Percentiles rank a stretch among this genome's conserved stretches.
phyloP scores from a whole-genome alignment of 768 basidiomycete species.

The Mycena haematopus region DNA sequence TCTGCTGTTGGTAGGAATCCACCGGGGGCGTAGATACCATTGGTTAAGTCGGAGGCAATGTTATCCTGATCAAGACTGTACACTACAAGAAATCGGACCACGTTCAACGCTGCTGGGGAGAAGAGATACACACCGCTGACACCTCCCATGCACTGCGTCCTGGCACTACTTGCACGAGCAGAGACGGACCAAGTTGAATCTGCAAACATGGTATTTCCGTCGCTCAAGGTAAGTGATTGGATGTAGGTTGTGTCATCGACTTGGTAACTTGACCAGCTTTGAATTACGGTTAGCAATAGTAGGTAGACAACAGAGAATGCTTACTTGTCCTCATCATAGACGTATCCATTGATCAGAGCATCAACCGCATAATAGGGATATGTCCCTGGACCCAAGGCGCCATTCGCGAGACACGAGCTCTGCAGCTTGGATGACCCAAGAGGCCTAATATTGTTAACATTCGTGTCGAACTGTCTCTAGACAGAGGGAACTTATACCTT shows the following conservation, averaged over 20 bases:
- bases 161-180: not conserved
- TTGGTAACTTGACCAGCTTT: not conserved
- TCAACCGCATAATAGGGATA: not conserved
- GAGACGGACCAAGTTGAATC: not conserved
- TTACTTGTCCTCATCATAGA: too few species aligned
- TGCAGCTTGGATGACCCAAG: not conserved
- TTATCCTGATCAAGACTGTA: not conserved
- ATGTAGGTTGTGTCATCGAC: not conserved
- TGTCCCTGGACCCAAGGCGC: not conserved
- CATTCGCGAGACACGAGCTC: not conserved
- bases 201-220: not conserved
- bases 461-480: too few species aligned
- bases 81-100: too few species aligned
- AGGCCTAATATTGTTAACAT: too few species aligned
- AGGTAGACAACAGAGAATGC: too few species aligned
- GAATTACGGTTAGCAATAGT: too few species aligned
- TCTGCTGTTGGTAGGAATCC: not conserved
- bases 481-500: not conserved
- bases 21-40: not conserved
- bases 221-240: not conserved
- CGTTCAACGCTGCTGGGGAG: too few species aligned
- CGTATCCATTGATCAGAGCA: not conserved
- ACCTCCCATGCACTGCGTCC: not conserved
- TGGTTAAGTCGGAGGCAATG: not conserved
- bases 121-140: too few species aligned